Evolutionary conservation across 345 rosid species (phyloP), one percentile per base, ranked within the genome.

Genomic region (Syzygium aqueum): DNA sequence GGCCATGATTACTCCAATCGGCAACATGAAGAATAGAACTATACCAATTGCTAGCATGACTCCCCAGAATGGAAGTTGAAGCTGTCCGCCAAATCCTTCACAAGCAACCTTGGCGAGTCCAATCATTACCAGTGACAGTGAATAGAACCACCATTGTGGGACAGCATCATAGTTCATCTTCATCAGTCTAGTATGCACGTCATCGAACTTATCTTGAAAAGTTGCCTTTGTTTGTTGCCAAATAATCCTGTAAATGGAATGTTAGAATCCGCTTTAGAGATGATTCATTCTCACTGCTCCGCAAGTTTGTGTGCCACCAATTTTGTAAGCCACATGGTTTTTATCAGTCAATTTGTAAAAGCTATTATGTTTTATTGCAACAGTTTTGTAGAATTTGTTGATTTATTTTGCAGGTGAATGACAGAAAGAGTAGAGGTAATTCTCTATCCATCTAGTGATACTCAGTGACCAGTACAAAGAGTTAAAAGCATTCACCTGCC

Each of bases 171-270:
- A 92, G 87, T 92, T 95, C 88, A 91, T 95, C 90, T 93, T 96
- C 95, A 94, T 95, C 90, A 92, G 46, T 91, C 94, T 93, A 15
- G 95, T 90, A 89, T 96, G 98, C 17, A 96, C 95, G 86, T 96
- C 96, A 12, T 87, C 86, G 22, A 87, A 92, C 52, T 92, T 89
- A 51, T 90, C 91, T 16, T 86, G 84, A 8, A 88, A 88, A 51
- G 92, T 50, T n/a, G 90, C 88, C 84, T 86, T 88, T 43, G 93
- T 49, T 86, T 92, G 92, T 56, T 85, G 85, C 94, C 92, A 92
- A 50, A 92, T 92, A 22, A 84, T 25, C 87, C 93, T 92, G 89
- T 87, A 86, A 28, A 21, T 28, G 40, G 54, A 30, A n/a, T 16
- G n/a, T 0, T 73, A 73, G 49, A 33, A 67, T 67, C 46, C 23